Evolutionary conservation across 2,329 filamentous ascomycete genomes (phyloP).

Genomic region (Myriangium duriaei): DNA sequence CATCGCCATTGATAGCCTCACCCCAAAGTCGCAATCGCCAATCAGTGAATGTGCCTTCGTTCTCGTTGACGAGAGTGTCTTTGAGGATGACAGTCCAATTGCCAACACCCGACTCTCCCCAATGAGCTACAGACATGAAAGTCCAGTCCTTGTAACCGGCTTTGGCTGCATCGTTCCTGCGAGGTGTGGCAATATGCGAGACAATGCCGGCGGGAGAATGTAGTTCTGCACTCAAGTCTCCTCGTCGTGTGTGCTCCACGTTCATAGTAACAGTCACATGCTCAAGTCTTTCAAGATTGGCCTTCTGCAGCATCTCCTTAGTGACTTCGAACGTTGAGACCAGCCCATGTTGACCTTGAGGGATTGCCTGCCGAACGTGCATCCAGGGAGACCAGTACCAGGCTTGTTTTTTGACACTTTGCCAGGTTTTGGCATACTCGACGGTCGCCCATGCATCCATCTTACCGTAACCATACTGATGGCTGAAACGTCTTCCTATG

Average conservation of each 20-base stretch:
- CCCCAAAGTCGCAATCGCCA: slow-evolving; percentile 95
- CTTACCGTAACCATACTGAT: slow-evolving; percentile 93
- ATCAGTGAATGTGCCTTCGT: slow-evolving; percentile 69
- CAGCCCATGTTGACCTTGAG: slow-evolving; percentile 70
- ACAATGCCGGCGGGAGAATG: slow-evolving; percentile 70
- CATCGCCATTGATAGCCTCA: slow-evolving; percentile 63
- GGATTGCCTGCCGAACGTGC: slow-evolving; percentile 73
- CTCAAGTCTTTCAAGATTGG: slow-evolving; percentile 77
- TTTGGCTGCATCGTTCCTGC: slow-evolving; percentile 52
- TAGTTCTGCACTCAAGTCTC: slow-evolving; percentile 85
- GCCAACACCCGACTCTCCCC: slow-evolving; percentile 79
- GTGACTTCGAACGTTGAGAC: slow-evolving; percentile 74
- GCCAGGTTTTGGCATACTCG: slow-evolving; percentile 72
- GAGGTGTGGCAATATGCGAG: slow-evolving; percentile 69
- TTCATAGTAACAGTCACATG: slow-evolving; percentile 99
- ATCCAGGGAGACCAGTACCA: slow-evolving; percentile 94
- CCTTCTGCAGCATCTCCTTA: slow-evolving; percentile 61
- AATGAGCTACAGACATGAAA: slow-evolving; percentile 97
- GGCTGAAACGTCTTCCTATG: slow-evolving; percentile 78
- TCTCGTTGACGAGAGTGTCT: slow-evolving; percentile 65
- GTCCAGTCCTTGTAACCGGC: slow-evolving; percentile 88
- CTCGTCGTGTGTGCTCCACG: slow-evolving; percentile 70
- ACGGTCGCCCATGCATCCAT: slow-evolving; percentile 79
- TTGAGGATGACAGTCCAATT: slow-evolving; percentile 87
- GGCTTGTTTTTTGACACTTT: slow-evolving; percentile 83